A percentile compares a stretch with the other conserved stretches of the same genome.
Conservation (phyloP, 306 rosid genomes). For the Gastrolobium bilobum region DNA sequence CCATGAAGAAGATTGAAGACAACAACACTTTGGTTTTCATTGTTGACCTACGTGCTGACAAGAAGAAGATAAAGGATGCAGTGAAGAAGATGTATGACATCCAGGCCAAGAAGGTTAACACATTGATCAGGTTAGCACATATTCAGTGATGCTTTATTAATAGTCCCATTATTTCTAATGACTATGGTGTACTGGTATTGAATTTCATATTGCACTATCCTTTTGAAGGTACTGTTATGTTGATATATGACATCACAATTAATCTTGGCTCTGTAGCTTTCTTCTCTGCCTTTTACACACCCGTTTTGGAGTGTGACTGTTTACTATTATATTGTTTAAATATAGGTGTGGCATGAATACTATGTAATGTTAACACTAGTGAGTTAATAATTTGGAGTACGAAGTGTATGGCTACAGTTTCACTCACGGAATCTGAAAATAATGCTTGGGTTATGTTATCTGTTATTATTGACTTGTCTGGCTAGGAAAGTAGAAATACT, state of each 20-base stretch:
- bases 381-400: not conserved
- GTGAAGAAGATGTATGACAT: constrained; percentile 92
- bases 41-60: constrained; percentile 88
- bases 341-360: not conserved
- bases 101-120: constrained; percentile 89
- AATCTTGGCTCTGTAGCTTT: not conserved
- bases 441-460: not conserved
- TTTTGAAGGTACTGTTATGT: not conserved
- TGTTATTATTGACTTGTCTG: not conserved
- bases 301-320: not conserved
- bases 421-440: not conserved
- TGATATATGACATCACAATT: not conserved
- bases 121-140: constrained; percentile 77
- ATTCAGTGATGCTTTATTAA: not conserved
- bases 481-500: not conserved
- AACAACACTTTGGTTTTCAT: constrained; percentile 89
- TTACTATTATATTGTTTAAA: not conserved
- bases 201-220: not conserved
- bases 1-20: constrained; percentile 93
- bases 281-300: not conserved
- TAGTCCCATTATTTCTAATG: not conserved
- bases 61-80: constrained; percentile 88
- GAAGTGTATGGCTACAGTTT: not conserved
- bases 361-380: not conserved
- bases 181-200: not conserved